These are phyloP conservation scores for Psilocybe mexicana DNA, from an alignment of 1,284 basidiomycete genomes.

Conservation along the genomic window DNA sequence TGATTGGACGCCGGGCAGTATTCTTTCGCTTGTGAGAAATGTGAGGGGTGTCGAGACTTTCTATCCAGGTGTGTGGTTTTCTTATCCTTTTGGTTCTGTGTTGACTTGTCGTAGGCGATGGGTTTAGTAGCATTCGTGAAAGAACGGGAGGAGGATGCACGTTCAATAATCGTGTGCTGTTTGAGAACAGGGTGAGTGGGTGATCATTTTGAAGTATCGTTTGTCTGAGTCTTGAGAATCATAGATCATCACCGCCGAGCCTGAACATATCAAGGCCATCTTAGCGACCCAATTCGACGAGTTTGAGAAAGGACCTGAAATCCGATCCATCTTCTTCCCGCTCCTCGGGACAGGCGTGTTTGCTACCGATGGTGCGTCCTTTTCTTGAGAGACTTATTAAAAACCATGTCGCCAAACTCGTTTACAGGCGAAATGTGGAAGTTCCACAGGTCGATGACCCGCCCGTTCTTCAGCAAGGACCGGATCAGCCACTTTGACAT, in stretches of 20 bases:
- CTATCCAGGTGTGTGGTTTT: slow-evolving; percentile 12
- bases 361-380: slow-evolving; percentile 37
- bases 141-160: slow-evolving; percentile 20
- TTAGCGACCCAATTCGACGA: slow-evolving; percentile 43
- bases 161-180: slow-evolving; percentile 22
- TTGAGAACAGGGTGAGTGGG: slow-evolving; percentile 22
- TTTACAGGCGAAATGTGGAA: slow-evolving; percentile 39
- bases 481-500: slow-evolving; percentile 53
- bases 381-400: not conserved
- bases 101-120: slow-evolving; percentile 12
- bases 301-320: slow-evolving; percentile 39
- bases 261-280: slow-evolving; percentile 42
- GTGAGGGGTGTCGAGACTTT: slow-evolving; percentile 7
- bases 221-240: not conserved
- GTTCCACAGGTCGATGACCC: slow-evolving; percentile 54
- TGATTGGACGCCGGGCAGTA: slow-evolving; percentile 19
- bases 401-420: not conserved
- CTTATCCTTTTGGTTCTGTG: not conserved
- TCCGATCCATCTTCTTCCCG: slow-evolving; percentile 33
- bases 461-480: slow-evolving; percentile 56
- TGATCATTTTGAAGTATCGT: not conserved
- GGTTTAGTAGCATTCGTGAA: slow-evolving; percentile 12
- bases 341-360: slow-evolving; percentile 50
- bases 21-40: not conserved
- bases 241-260: slow-evolving; percentile 43